Base-by-base conservation (phyloP, 805 yeast genomes). In the Candida tammaniensis region DNA sequence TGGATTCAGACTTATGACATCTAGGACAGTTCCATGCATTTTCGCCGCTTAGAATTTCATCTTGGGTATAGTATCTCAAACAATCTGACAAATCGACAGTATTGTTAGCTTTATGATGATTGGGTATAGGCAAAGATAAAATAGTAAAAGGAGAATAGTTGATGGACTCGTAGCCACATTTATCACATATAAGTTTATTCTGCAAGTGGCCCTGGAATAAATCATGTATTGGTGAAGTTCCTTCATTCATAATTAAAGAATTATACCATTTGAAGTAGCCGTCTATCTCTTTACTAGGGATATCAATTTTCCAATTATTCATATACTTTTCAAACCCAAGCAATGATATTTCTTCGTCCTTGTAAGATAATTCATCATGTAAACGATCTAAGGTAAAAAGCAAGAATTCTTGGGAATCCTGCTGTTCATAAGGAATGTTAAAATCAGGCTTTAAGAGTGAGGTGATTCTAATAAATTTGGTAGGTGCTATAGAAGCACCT, bases 11-110 rank as follows among this genome's bases (percentile, higher is more conserved):
- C 39, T 71, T 59, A 33, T 55, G 58, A 60, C 94, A 84, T 35
- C 77, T 74, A 6, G 93, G 89, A 62, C 94, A 84, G 43, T 80
- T 75, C 94, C 94, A 84, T 1, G 93, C 86, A 57, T 84, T 83
- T 5, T 80, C 89, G 17, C 86, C 82, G n/a, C 68, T 63, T 33
- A 84, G 57, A 3, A 78, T 66, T 53, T 84, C 94, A 39, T 78
- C 80, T 34, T 70, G 64, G 0, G 84, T 75, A 49, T 76, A 82
- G 50, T 78, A 66, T 20, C 66, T 59, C 27, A 84, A 72, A 45
- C 88, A 77, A 37, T 82, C 86, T 29, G 81, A 76, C 35, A 84
- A 54, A 32, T 71, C 64, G 11, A 72, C 68, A 10, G 46, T 43
- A 7, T 42, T 41, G 12, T 39, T 27, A 20, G 60, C 57, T 31